Evolutionary conservation across 148 eudicot genomes (phyloP), one percentile per base, ranked within the genome.

Genomic region (Rhododendron simsii): DNA sequence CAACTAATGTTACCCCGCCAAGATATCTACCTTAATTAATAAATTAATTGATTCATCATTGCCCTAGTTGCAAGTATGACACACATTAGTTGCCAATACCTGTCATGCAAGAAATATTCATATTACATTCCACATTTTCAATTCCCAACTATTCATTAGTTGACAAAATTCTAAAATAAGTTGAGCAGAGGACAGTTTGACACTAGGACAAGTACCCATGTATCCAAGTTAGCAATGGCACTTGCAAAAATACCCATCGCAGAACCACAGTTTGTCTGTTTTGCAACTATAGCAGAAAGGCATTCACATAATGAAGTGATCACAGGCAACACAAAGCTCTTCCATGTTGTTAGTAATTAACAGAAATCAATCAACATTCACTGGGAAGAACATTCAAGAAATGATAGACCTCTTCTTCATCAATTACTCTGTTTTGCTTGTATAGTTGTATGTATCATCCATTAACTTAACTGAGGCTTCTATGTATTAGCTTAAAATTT

Each of bases 351-450:
- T 7, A 81, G 53, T 37, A 15, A 53, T 53, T 4, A 53, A 53
- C 75, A n/a, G 61, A 7, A 16, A 45, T 14, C 78, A 44, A 69
- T 90, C 90, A 95, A 59, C 93, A 90, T 87, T 95, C 99, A 51
- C 98, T 93, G 2, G 99, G 98, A 87, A 96, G 92, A 57, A 92
- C 98, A 83, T 95, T 93, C 76, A 87, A 91, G 87, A 96, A 96
- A 90, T 96, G 99, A 85, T 96, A 96, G 59, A 96, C 91, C 85
- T 96, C 99, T 5, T 96, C 99, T 85, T 92, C 94, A 26, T 96
- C 98, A n/a, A 94, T 87, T 76, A 92, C 96, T 83, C 98, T 50
- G 16, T 50, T 11, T 51, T 14, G 15, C 55, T 51, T 11, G 50
- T 51, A 51, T 11, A 11, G 15, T 12, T 14, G 55, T 51, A 51